phyloP scores from a whole-genome alignment of 164 flowering plant genomes.

The Cinnamomum micranthum region DNA sequence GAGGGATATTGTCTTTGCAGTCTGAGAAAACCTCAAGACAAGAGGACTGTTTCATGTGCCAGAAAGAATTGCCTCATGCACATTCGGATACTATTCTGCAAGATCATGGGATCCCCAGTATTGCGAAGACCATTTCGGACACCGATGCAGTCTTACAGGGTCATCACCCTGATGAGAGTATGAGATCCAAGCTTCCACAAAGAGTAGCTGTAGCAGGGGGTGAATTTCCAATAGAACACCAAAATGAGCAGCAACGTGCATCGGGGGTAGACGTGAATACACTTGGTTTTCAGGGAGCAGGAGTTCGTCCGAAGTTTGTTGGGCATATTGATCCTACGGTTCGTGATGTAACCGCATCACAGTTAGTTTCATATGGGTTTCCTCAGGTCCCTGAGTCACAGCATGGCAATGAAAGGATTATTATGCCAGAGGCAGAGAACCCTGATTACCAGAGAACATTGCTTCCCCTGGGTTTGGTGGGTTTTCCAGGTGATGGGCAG shows the following conservation, averaged over 20 bases:
- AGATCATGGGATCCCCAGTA: constrained; percentile 31
- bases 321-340: constrained; percentile 19
- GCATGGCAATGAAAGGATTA: constrained; percentile 24
- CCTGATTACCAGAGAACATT: constrained; percentile 16
- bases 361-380: constrained; percentile 17
- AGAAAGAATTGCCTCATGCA: constrained; percentile 81
- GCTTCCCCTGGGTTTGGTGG: constrained; percentile 20
- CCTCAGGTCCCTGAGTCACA: constrained; percentile 24
- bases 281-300: constrained; percentile 20
- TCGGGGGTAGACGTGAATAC: constrained; percentile 16
- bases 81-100: constrained; percentile 79
- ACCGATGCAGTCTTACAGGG: constrained; percentile 41
- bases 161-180: constrained; percentile 36
- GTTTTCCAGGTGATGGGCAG: constrained; percentile 29
- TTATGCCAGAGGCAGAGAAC: constrained; percentile 17
- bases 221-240: constrained; percentile 18
- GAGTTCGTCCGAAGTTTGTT: constrained; percentile 20
- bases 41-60: constrained; percentile 77
- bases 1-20: constrained; percentile 10
- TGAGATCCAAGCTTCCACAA: constrained; percentile 22
- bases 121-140: constrained; percentile 27
- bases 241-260: not conserved
- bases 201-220: constrained; percentile 28
- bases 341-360: constrained; percentile 22
- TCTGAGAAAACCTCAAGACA: constrained; percentile 28